Base-by-base conservation (phyloP, 1,284 basidiomycete genomes). In the Earliella scabrosa region DNA sequence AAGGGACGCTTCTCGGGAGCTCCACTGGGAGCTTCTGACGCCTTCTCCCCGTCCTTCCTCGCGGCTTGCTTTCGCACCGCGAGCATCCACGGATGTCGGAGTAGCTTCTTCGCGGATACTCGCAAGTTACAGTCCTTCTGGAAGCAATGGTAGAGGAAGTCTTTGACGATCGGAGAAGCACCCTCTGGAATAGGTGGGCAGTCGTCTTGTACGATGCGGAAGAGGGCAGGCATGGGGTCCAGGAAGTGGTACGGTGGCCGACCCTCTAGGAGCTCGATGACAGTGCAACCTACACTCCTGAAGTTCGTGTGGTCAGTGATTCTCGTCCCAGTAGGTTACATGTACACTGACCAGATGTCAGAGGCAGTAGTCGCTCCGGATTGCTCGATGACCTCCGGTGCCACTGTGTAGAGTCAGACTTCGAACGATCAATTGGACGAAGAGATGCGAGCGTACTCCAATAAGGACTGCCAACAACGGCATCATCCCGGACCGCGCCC, bases 191-290 rank as follows among this genome's bases (percentile, higher is more conserved):
- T 90, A 7, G 94, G 94, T 39, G 97, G 97, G 66, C 88, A 92
- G 71, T 98, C 96, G 68, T 99, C 97, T 71, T 98, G 95, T 1
- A 99, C 97, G 61, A 99, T 98, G 48, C 95, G 88, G 75, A 97
- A 99, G 23, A 99, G 83, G 0, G 97, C 97, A 45, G 96, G 97
- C 95, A 99, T 98, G 3, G 97, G 97, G 58, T 96, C 94, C 27
- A 98, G 83, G 65, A 91, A 92, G 71, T 97, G 92, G 73, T 98
- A 98, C 0, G 97, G 97, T 13, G 97, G 97, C 64, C 93, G 94
- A 10, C 96, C 97, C 73, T 98, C 95, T 21, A 99, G 77, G 11
- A 99, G 82, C 70, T 99, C 97, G 57, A 99, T 97, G 3, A 98
- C 95, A 29, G 97, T 92, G 68, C 96, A 98, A 4, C 97, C 96